These are phyloP conservation scores for Leccinum pseudoinsigne DNA, from an alignment of 1,284 basidiomycete genomes.

Conservation along the genomic window DNA sequence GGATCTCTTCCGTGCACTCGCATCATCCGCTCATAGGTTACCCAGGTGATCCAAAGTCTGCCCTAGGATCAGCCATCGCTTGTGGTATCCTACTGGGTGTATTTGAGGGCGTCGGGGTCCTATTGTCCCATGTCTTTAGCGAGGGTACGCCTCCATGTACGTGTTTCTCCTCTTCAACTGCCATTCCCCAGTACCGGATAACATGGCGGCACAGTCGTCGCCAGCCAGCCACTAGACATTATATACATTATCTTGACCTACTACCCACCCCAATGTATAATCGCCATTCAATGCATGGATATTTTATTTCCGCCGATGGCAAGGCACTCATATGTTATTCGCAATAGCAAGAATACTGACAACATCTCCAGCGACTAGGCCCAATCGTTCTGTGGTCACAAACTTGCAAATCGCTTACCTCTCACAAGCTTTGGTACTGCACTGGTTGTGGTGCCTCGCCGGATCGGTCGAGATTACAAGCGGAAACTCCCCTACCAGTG, in stretches of 20 bases:
- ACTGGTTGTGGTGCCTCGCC: conserved; percentile 3
- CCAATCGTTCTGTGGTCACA: background rate
- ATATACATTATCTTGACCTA: conserved; percentile 25
- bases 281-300: conserved; percentile 38
- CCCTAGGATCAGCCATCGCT: conserved; percentile 88
- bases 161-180: conserved; percentile 7
- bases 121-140: conserved; percentile 82
- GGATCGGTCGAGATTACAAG: conserved; percentile 16
- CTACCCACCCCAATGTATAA: conserved; percentile 40
- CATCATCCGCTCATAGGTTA: conserved; percentile 33
- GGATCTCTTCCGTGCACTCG: too few species aligned
- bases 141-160: conserved; percentile 56
- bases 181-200: conserved; percentile 29
- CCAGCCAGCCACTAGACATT: conserved; percentile 30
- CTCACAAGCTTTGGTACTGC: conserved; percentile 10
- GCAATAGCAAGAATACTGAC: background rate
- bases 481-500: conserved; percentile 3
- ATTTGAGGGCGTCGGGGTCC: conserved; percentile 92
- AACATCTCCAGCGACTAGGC: background rate
- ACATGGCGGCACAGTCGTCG: conserved; percentile 28
- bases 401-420: background rate
- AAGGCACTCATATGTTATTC: conserved; percentile 23
- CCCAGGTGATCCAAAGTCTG: conserved; percentile 88
- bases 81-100: conserved; percentile 97
- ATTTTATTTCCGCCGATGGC: conserved; percentile 18